phyloP scores from a whole-genome alignment of 1,139 yeast genomes.

The Geotrichum siamense region DNA sequence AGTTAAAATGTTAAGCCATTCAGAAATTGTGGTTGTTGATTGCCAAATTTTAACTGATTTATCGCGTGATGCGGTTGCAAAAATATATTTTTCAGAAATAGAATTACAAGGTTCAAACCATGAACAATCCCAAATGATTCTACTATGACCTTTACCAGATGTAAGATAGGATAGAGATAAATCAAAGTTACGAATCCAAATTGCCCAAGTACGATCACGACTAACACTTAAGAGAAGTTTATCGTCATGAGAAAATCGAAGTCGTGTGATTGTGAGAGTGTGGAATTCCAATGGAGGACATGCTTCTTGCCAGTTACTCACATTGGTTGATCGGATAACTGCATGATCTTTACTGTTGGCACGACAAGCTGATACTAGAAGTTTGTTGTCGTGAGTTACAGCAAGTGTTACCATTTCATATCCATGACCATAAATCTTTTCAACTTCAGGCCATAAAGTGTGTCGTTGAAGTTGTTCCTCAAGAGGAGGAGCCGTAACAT shows the following conservation, averaged over 20 bases:
- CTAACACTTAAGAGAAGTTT: conserved; percentile 69
- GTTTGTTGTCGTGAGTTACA: conserved; percentile 52
- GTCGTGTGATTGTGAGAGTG: conserved; percentile 74
- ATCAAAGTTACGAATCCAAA: conserved; percentile 54
- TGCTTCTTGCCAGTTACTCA: conserved; percentile 54
- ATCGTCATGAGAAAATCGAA: conserved; percentile 70
- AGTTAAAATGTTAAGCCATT: conserved; percentile 22
- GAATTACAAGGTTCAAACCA: conserved; percentile 42
- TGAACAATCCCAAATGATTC: conserved; percentile 93
- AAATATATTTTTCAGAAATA: conserved; percentile 33
- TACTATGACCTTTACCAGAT: conserved; percentile 62
- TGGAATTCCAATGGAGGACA: conserved; percentile 53
- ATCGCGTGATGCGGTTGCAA: conserved; percentile 87
- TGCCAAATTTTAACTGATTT: conserved; percentile 69
- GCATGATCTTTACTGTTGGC: conserved; percentile 84
- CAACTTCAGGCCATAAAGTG: conserved; percentile 91
- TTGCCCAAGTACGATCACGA: conserved; percentile 78
- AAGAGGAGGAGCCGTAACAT: conserved; percentile 57
- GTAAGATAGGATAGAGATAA: conserved; percentile 31
- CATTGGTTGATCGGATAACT: conserved; percentile 67
- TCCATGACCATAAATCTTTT: conserved; percentile 95
- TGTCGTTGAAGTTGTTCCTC: conserved; percentile 89
- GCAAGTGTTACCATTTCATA: conserved; percentile 84
- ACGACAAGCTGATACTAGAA: conserved; percentile 85
- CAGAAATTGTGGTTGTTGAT: conserved; percentile 24